phyloP scores from a whole-genome alignment of 2,329 filamentous ascomycete genomes.

The Seiridium cupressi region DNA sequence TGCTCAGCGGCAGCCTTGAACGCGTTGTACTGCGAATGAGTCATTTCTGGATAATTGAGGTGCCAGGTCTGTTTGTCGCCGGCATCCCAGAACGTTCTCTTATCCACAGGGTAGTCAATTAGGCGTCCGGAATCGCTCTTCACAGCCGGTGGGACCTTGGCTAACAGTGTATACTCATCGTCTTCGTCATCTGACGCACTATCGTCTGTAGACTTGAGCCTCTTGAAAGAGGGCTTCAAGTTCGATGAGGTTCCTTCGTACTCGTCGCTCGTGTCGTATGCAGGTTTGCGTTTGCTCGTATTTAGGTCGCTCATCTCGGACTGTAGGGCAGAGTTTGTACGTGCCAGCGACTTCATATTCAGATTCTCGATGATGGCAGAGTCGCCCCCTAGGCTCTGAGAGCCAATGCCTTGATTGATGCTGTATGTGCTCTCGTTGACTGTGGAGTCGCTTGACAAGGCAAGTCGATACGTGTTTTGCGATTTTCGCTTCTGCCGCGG shows the following conservation, averaged over 20 bases:
- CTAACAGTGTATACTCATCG: conserved; percentile 42
- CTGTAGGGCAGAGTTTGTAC: conserved; percentile 17
- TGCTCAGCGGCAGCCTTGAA: conserved; percentile 51
- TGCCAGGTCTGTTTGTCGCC: conserved; percentile 57
- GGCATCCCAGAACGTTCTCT: conserved; percentile 56
- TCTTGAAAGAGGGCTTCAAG: conserved; percentile 51
- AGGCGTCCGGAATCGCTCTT: conserved; percentile 52
- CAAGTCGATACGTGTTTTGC: conserved; percentile 12
- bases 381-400: conserved; percentile 54
- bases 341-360: conserved; percentile 38
- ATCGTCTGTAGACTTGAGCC: conserved; percentile 50
- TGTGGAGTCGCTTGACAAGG: conserved; percentile 9
- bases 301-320: conserved; percentile 33
- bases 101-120: conserved; percentile 56
- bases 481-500: conserved; percentile 24
- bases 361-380: conserved; percentile 42
- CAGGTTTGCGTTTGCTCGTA: conserved; percentile 56
- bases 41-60: conserved; percentile 63
- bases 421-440: conserved; percentile 21
- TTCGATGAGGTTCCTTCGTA: conserved; percentile 31
- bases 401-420: conserved; percentile 31
- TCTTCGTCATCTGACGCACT: conserved; percentile 33
- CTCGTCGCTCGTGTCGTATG: conserved; percentile 51
- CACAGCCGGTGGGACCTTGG: conserved; percentile 46
- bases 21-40: conserved; percentile 53